A percentile compares a stretch with the other conserved stretches of the same genome.
Evolutionary conservation across 352 stramenopile species (phyloP).

Genomic region (Phytopythium chamaehyphon): DNA sequence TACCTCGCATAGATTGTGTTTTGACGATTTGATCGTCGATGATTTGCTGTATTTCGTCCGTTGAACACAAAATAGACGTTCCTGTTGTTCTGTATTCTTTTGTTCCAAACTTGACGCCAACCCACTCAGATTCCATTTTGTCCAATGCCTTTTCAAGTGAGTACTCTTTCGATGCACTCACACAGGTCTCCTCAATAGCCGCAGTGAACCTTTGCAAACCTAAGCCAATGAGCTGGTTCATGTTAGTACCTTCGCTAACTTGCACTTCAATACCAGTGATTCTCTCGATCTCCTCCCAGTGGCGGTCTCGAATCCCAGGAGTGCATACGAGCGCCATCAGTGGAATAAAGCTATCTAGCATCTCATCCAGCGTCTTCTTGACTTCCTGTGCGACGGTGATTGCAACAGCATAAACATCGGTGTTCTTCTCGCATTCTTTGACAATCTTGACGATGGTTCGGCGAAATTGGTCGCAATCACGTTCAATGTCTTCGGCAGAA

Average conservation of each 20-base stretch:
- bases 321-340: slow-evolving; percentile 92
- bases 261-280: slow-evolving; percentile 87
- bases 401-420: slow-evolving; percentile 71
- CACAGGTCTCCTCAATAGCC: slow-evolving; percentile 91
- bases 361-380: slow-evolving; percentile 81
- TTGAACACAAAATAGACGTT: slow-evolving; percentile 88
- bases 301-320: slow-evolving; percentile 87
- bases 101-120: slow-evolving; percentile 89
- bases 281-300: slow-evolving; percentile 91
- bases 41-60: slow-evolving; percentile 91
- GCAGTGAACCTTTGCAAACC: slow-evolving; percentile 79
- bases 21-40: slow-evolving; percentile 96
- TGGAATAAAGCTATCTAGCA: slow-evolving; percentile 87
- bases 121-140: slow-evolving; percentile 93
- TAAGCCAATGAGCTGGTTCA: slow-evolving; percentile 90
- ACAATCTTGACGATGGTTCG: slow-evolving; percentile 87
- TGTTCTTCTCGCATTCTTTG: slow-evolving; percentile 90
- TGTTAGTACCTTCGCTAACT: slow-evolving; percentile 87
- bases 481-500: slow-evolving; percentile 83
- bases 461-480: slow-evolving; percentile 85
- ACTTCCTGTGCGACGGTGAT: slow-evolving; percentile 79
- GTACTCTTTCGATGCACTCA: slow-evolving; percentile 93
- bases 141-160: slow-evolving; percentile 91
- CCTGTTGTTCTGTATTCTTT: slow-evolving; percentile 93
- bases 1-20: slow-evolving; percentile 93